Conservation (phyloP, 805 yeast species). For the Saturnispora halmiae region DNA sequence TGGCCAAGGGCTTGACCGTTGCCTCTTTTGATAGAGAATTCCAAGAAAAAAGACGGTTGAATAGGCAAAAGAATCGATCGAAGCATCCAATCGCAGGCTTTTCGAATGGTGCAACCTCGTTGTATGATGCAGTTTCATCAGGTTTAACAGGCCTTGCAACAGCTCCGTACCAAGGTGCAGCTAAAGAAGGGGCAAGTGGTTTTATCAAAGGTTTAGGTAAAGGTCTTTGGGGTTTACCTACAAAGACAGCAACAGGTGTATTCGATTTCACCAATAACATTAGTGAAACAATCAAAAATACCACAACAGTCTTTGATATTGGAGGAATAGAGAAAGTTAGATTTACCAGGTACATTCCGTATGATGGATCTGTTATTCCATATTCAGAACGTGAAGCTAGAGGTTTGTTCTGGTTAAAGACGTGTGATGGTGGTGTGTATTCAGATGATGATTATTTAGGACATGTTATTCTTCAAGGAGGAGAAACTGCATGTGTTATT, state of each 20-base stretch:
- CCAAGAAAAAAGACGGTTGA: slow-evolving; percentile 75
- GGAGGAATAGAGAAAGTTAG: slow-evolving; percentile 72
- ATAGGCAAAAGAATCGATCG: slow-evolving; percentile 69
- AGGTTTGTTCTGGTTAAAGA: slow-evolving; percentile 88
- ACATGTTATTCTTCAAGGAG: slow-evolving; percentile 75
- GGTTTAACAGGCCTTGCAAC: slow-evolving; percentile 86
- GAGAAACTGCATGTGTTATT: slow-evolving; percentile 66
- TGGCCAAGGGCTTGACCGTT: slow-evolving; percentile 88
- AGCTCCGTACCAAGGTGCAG: slow-evolving; percentile 86
- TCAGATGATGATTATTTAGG: slow-evolving; percentile 72
- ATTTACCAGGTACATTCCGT: slow-evolving; percentile 66
- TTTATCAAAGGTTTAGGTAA: slow-evolving; percentile 90
- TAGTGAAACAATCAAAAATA: slow-evolving; percentile 87
- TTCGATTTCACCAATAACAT: slow-evolving; percentile 88
- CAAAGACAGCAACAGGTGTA: slow-evolving; percentile 92
- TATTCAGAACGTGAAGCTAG: slow-evolving; percentile 78
- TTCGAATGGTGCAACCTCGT: slow-evolving; percentile 78
- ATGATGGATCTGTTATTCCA: slow-evolving; percentile 65
- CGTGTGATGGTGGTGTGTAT: slow-evolving; percentile 71
- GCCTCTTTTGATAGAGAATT: slow-evolving; percentile 81
- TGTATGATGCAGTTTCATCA: slow-evolving; percentile 76
- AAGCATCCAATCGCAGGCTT: slow-evolving; percentile 80
- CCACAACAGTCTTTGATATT: slow-evolving; percentile 82
- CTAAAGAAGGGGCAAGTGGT: slow-evolving; percentile 82
- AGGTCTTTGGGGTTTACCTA: slow-evolving; percentile 92